Base-by-base conservation (phyloP, 2,329 filamentous ascomycete genomes). In the Claviceps maximensis region DNA sequence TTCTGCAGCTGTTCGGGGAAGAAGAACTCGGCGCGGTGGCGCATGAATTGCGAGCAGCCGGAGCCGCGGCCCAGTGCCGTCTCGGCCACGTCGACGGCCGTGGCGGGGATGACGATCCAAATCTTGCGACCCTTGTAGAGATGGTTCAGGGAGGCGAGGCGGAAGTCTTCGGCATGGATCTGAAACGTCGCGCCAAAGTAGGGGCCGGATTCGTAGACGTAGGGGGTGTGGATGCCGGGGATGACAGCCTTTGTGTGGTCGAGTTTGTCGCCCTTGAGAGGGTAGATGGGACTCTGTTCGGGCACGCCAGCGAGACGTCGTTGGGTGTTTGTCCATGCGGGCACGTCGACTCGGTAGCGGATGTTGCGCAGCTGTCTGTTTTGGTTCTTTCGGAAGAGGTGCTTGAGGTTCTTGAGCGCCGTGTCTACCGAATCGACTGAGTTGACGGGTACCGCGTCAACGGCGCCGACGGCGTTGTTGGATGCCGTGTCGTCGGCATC, bases 101-200 rank as follows among this genome's bases (percentile, higher is more conserved):
- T 68, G 19, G 66, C 63, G 4, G 68, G 68, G 0, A 69, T 60
- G 25, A 70, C 65, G 13, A 70, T 62, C 68, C 68, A 70, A 17
- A 70, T 70, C 57, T 70, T 70, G 54, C 68, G 66, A 3, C 68
- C 68, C 49, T 64, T 65, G 59, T 70, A 70, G 3, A 70, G 58
- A 38, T 70, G 68, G 45, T 70, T 70, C 2, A 70, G 59, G 0
- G 68, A 70, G 5, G 67, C 63, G 10, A 70, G 60, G 9, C 68
- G 65, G 36, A 67, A 70, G 47, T 70, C 68, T 52, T 70, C 68
- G n/a, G 68, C 68, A 33, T 70, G 68, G 19, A 70, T 65, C 54
- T 70, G 68, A 36, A 70, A 70, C 5, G 65, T 69, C 8, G 68
- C 68, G 5, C 68, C 68, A 48, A 70, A 70, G 51, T 66, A 54